A percentile compares a stretch with the other conserved stretches of the same genome.
These are phyloP conservation scores for Diplodia scrobiculata DNA, from an alignment of 2,329 filamentous ascomycete species.

Conservation along the genomic window DNA sequence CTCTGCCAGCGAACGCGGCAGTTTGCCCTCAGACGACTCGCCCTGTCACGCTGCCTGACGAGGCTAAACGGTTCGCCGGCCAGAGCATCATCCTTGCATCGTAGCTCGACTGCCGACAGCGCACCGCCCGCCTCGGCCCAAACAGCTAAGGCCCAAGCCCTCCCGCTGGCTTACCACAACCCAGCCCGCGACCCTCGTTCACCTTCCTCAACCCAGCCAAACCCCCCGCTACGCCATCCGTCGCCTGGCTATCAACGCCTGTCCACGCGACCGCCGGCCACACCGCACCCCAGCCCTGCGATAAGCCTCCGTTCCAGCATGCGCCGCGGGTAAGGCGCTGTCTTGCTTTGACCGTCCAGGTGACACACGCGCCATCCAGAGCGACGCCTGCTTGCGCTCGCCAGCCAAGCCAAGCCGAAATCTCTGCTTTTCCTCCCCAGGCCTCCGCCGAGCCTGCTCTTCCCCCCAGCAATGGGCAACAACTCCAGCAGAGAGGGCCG, in stretches of 20 bases:
- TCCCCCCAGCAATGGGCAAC: constrained; percentile 48
- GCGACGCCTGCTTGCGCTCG: constrained; percentile 18
- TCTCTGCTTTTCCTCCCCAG: background rate
- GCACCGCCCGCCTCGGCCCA: constrained; percentile 12
- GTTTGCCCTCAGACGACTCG: background rate
- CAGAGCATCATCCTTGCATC: constrained; percentile 22
- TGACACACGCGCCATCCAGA: constrained; percentile 28
- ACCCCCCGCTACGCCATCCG: constrained; percentile 11
- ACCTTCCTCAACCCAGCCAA: background rate
- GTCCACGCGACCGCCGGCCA: constrained; percentile 8
- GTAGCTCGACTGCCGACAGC: constrained; percentile 14
- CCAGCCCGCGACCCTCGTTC: background rate
- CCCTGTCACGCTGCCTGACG: background rate
- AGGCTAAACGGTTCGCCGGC: background rate
- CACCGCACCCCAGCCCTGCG: background rate
- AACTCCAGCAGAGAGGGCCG: constrained; percentile 53
- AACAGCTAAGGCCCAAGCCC: constrained; percentile 1
- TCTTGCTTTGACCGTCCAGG: constrained; percentile 26
- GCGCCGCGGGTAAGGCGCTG: constrained; percentile 23
- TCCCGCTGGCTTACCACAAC: constrained; percentile 1
- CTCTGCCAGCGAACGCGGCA: background rate
- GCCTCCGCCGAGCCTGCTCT: background rate
- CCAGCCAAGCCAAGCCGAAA: constrained; percentile 4
- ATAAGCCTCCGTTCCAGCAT: constrained; percentile 24
- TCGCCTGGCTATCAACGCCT: background rate